These are phyloP conservation scores for Pythium myriotylum DNA, from an alignment of 352 stramenopile species.

Conservation along the genomic window DNA sequence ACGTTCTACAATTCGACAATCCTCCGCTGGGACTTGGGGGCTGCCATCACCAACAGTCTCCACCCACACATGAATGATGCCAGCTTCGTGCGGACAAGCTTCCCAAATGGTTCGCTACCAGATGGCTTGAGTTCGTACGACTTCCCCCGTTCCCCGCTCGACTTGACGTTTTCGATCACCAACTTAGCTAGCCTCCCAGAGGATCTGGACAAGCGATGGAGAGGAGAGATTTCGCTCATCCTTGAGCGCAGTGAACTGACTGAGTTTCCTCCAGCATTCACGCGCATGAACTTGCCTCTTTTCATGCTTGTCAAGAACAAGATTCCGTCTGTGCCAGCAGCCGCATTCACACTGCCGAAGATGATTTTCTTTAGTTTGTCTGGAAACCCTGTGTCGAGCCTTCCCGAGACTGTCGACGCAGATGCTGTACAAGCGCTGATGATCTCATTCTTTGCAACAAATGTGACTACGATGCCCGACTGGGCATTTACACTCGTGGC, in stretches of 20 bases:
- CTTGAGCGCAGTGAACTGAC: not conserved
- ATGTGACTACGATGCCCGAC: not conserved
- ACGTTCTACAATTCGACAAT: slow-evolving; percentile 7
- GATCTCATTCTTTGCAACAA: not conserved
- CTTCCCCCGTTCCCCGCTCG: slow-evolving; percentile 1
- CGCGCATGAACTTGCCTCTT: not conserved
- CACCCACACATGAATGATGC: not conserved
- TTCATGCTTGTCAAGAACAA: not conserved
- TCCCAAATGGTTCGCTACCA: not conserved
- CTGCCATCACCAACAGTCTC: not conserved
- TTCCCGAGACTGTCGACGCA: not conserved
- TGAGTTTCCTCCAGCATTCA: not conserved
- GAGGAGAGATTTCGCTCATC: not conserved
- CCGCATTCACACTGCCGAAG: not conserved
- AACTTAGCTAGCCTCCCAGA: slow-evolving; percentile 16
- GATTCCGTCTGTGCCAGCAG: not conserved
- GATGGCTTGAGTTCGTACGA: not conserved
- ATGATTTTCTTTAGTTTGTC: not conserved
- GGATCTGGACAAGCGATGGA: slow-evolving; percentile 16
- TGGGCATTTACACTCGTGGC: not conserved
- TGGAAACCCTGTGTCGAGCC: not conserved
- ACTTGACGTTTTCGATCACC: slow-evolving; percentile 16
- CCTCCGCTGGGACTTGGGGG: not conserved
- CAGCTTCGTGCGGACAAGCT: not conserved
- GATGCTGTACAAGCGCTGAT: not conserved